phyloP scores from a whole-genome alignment of 2,329 filamentous ascomycete genomes.

The Rugonectria rugulosa region DNA sequence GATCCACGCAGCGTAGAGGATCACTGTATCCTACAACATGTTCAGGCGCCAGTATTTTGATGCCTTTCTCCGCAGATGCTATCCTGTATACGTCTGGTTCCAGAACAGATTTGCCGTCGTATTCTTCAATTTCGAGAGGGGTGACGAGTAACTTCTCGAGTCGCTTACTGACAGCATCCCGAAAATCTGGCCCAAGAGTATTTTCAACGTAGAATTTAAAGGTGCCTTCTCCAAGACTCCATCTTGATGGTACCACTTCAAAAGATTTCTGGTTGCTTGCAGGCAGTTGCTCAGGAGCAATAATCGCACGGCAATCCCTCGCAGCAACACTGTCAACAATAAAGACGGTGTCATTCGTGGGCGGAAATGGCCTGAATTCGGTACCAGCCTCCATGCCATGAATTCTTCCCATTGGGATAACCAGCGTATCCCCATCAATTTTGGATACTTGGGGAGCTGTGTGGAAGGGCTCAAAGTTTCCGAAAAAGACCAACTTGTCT shows the following conservation, averaged over 20 bases:
- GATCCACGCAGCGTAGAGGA: background rate
- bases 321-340: background rate
- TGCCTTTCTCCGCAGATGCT: background rate
- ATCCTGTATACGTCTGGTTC: background rate
- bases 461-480: slow-evolving; percentile 10
- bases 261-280: background rate
- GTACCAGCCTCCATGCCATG: slow-evolving; percentile 1
- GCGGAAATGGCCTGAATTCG: background rate
- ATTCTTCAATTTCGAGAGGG: background rate
- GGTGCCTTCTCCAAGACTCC: background rate
- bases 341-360: background rate
- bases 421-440: background rate
- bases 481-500: slow-evolving; percentile 14
- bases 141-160: background rate
- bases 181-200: background rate
- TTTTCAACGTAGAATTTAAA: background rate
- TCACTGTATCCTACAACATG: background rate
- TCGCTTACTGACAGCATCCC: background rate
- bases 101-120: background rate
- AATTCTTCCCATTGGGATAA: slow-evolving; percentile 6
- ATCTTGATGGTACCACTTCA: slow-evolving; percentile 4
- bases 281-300: background rate
- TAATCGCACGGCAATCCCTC: background rate
- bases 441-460: background rate
- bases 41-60: background rate